Conservation (phyloP, 2,329 filamentous ascomycete species). For the Paraphoma chrysanthemicola region DNA sequence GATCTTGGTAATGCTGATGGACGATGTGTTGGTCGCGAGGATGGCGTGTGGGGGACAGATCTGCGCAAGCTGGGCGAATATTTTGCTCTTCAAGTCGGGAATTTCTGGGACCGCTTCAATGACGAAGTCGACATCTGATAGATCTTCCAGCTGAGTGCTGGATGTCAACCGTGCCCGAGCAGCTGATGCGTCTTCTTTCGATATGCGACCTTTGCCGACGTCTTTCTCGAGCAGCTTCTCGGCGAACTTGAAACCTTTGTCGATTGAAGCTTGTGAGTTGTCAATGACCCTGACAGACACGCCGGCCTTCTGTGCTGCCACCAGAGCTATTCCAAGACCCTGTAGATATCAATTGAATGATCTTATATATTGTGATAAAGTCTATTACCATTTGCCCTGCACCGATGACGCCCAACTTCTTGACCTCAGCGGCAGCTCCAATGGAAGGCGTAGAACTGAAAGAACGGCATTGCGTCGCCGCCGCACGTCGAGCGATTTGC, state of each 20-base stretch:
- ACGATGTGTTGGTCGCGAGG: slow-evolving; percentile 97
- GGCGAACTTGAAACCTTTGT: slow-evolving; percentile 90
- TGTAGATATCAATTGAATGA: slow-evolving; percentile 50
- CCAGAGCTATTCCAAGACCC: slow-evolving; percentile 94
- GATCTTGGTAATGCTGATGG: slow-evolving; percentile 95
- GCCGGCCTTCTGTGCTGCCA: slow-evolving; percentile 83
- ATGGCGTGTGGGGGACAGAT: slow-evolving; percentile 86
- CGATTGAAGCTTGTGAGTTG: slow-evolving; percentile 79
- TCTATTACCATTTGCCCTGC: slow-evolving; percentile 89
- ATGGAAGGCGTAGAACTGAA: slow-evolving; percentile 73
- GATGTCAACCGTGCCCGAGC: slow-evolving; percentile 73
- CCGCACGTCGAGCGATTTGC: slow-evolving; percentile 28
- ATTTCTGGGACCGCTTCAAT: slow-evolving; percentile 98
- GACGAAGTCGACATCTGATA: slow-evolving; percentile 89
- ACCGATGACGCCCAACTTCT: slow-evolving; percentile 88
- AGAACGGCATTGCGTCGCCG: slow-evolving; percentile 46
- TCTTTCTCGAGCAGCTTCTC: slow-evolving; percentile 95
- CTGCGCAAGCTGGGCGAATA: slow-evolving; percentile 82
- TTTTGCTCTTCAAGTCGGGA: slow-evolving; percentile 81
- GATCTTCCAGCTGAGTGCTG: slow-evolving; percentile 76
- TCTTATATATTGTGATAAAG: not conserved
- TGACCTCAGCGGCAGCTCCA: slow-evolving; percentile 74
- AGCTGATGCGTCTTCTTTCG: slow-evolving; percentile 78
- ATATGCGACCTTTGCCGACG: slow-evolving; percentile 84
- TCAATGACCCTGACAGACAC: slow-evolving; percentile 89